Evolutionary conservation across 257 asterid species (phyloP).

Genomic region (Solanum bukasovii): DNA sequence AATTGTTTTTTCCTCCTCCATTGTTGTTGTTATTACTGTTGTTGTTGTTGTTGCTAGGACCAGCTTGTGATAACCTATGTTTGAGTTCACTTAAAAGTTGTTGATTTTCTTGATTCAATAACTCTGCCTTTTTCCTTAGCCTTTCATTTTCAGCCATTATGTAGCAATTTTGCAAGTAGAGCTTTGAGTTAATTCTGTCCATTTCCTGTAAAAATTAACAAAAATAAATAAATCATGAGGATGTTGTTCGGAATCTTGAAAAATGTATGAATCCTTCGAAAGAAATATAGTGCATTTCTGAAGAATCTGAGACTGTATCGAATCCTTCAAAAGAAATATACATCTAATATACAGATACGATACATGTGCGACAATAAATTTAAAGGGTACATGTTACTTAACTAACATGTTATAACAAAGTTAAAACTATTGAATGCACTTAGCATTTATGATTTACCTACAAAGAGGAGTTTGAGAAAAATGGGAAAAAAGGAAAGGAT

Average conservation of each 20-base stretch:
- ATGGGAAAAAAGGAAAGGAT: background rate
- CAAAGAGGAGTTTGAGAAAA: background rate
- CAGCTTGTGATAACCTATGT: conserved; percentile 33
- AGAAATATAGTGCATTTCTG: too few relatives aligned
- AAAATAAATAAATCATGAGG: background rate
- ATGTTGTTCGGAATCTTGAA: background rate
- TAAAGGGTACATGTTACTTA: background rate
- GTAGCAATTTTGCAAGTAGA: conserved; percentile 59
- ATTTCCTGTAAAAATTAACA: conserved; percentile 8
- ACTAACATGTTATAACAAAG: background rate
- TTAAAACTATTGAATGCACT: background rate
- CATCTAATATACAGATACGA: background rate
- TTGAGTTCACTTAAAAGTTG: conserved; percentile 56
- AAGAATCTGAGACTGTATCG: background rate
- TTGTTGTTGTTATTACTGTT: background rate
- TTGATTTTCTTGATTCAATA: conserved; percentile 71
- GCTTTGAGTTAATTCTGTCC: conserved; percentile 72
- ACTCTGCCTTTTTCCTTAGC: conserved; percentile 72
- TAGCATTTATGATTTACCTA: background rate
- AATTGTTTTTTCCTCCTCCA: background rate
- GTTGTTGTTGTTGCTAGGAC: conserved; percentile 5
- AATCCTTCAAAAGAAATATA: background rate
- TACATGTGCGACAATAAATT: background rate
- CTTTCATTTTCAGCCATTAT: conserved; percentile 69
- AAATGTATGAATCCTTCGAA: background rate